phyloP scores from a whole-genome alignment of 306 rosid species.

The Citrullus colocynthis region DNA sequence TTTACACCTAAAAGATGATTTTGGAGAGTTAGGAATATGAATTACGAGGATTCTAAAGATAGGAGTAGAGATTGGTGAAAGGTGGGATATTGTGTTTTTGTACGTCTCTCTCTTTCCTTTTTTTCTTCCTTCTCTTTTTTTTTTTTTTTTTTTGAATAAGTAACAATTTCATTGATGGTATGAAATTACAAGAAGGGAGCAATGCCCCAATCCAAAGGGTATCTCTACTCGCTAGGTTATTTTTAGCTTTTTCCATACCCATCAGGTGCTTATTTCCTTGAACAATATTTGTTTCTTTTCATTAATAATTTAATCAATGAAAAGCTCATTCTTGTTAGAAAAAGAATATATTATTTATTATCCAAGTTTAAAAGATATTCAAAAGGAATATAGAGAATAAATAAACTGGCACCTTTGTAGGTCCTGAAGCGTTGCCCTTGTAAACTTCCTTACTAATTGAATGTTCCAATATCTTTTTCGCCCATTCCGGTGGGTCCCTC shows the following conservation, averaged over 20 bases:
- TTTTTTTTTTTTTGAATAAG: too few relatives aligned
- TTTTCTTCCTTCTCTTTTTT: too few relatives aligned
- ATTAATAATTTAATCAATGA: not conserved
- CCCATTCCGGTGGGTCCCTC: constrained; percentile 93
- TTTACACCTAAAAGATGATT: not conserved
- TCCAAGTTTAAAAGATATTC: not conserved
- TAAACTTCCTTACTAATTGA: constrained; percentile 95
- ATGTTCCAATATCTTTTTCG: constrained; percentile 57
- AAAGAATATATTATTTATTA: not conserved
- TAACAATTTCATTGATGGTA: too few relatives aligned
- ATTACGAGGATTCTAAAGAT: not conserved
- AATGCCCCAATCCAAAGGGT: too few relatives aligned
- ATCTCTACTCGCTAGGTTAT: not conserved
- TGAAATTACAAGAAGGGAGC: too few relatives aligned
- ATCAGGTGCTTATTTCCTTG: not conserved
- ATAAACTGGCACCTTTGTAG: constrained; percentile 70
- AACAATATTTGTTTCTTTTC: not conserved
- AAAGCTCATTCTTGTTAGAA: not conserved
- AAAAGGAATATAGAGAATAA: constrained; percentile 2
- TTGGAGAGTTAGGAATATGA: not conserved
- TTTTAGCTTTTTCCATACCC: not conserved
- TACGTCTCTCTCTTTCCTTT: too few relatives aligned
- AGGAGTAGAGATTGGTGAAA: not conserved
- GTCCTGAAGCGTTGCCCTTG: constrained; percentile 99
- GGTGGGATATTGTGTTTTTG: too few relatives aligned